Evolutionary conservation across 2,329 filamentous ascomycete genomes (phyloP), one percentile per base, ranked within the genome.

Genomic region (Penicillium carneum): DNA sequence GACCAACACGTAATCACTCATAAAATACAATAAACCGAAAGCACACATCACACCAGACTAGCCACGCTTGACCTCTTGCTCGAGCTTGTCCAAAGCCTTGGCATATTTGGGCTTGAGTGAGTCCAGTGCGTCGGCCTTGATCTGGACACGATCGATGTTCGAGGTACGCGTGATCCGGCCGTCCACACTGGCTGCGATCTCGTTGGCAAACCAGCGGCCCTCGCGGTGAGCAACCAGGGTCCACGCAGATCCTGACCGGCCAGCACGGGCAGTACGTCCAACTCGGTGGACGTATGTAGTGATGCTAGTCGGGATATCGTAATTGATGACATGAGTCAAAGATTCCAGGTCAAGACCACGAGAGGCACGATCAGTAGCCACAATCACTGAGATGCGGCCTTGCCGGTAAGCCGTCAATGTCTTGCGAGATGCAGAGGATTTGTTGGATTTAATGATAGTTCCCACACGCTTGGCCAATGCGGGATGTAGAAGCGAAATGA

Each of bases 281-380:
- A 97, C 92, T 42, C 95, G 89, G 76, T 98, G 95, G 4, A 98
- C 88, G 71, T 98, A 98, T 26, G 88, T 90, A 6, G 90, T 90
- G 36, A 93, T 81, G 71, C 89, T 93, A 4, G 87, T 85, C 0
- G 94, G 94, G 53, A 97, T 84, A 75, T 97, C 94, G 81, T 98
- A 98, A 80, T 97, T 97, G 77, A 98, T 83, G 48, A 98, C 92
- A 72, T 96, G 91, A 38, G 88, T 88, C 48, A 98, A 85, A 48
- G 86, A 84, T 0, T 87, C 86, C 12, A 97, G 84, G 76, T 98
- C 94, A 29, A 98, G 87, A 71, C 94, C 95, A 65, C 94, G 90
- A 2, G 93, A 92, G 0, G 95, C 92, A n/a, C 96, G 89, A 74
- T 98, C 94, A 0, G 95, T 96, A 0, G 93, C 93, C 47, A 98